These are phyloP conservation scores for Solanum bulbocastanum DNA, from an alignment of 257 asterid genomes.

Conservation along the genomic window DNA sequence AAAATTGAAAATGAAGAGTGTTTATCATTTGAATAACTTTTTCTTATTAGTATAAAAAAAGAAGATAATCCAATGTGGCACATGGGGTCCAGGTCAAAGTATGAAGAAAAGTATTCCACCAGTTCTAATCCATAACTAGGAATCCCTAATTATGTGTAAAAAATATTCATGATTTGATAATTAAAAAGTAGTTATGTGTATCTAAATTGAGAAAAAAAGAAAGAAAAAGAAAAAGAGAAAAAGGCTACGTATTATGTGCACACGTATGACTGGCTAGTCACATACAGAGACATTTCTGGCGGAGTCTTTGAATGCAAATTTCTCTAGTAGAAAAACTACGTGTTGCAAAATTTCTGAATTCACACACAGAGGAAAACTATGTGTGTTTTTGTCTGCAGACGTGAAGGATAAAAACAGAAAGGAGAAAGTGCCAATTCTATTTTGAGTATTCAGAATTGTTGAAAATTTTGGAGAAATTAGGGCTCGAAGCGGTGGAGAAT, in stretches of 20 bases:
- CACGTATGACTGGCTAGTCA: neutral
- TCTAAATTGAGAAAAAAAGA: neutral
- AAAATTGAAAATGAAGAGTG: too few species aligned
- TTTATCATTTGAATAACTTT: too few species aligned
- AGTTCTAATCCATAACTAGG: neutral
- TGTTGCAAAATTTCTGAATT: neutral
- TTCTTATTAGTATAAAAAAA: too few species aligned
- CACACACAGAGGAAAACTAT: neutral
- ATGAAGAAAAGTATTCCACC: neutral
- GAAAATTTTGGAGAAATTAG: neutral
- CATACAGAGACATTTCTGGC: neutral
- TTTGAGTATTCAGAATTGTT: neutral
- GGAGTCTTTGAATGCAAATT: neutral
- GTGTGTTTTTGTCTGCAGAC: neutral
- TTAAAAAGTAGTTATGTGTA: neutral
- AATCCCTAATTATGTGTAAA: neutral
- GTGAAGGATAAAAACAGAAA: neutral
- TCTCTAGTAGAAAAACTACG: neutral
- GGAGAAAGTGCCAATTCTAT: neutral
- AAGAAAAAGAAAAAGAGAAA: neutral
- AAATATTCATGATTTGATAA: neutral
- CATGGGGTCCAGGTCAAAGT: neutral
- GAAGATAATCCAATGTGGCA: neutral
- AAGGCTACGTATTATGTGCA: neutral
- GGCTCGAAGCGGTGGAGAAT: slow-evolving; percentile 1